Base-by-base conservation (phyloP, 176 grass and related monocot species). In the Zea luxurians region DNA sequence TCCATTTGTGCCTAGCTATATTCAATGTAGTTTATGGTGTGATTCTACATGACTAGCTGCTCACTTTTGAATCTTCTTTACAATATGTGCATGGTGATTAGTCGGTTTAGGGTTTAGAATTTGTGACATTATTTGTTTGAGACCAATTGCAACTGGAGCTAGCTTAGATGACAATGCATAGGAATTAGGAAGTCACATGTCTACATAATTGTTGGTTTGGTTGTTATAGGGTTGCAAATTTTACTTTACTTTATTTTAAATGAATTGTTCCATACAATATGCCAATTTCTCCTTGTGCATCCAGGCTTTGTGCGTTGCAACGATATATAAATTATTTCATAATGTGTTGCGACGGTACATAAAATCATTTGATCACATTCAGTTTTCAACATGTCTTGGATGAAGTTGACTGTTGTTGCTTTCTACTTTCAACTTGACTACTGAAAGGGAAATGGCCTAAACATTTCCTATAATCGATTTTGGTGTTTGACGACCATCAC, bases 231-330 rank as follows among this genome's bases (percentile, higher is more conserved):
- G 38, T 76, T 81, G 8, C 41, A 84, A 64, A 61, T 70, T 73
- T 42, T 61, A 34, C 1, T 27, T 27, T 27, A 35, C 21, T 59
- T 59, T 59, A 4, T 57, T n/a, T 57, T 59, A 43, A n/a, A 76
- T 63, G 47, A 80, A 70, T 4, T 45, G 27, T 64, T 44, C 37
- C 42, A 6, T 66, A 43, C 57, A 52, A 77, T 64, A 38, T 68
- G 37, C 8, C 36, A 83, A 45, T 75, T 77, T 89, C 57, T 2
- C 13, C 86, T 38, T 66, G 70, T 72, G 2, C 78, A 46, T 98
- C 73, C 79, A 99, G 96, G 87, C 96, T 79, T 74, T 99, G 78
- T 27, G 27, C 27, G 27, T 27, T 27, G 1, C 27, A 1, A 27
- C 27, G 27, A 27, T 27, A 27, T 27, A 27, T 27, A 27, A 27